Base-by-base conservation (phyloP, 2,329 filamentous ascomycete genomes). In the Colletotrichum lentis region DNA sequence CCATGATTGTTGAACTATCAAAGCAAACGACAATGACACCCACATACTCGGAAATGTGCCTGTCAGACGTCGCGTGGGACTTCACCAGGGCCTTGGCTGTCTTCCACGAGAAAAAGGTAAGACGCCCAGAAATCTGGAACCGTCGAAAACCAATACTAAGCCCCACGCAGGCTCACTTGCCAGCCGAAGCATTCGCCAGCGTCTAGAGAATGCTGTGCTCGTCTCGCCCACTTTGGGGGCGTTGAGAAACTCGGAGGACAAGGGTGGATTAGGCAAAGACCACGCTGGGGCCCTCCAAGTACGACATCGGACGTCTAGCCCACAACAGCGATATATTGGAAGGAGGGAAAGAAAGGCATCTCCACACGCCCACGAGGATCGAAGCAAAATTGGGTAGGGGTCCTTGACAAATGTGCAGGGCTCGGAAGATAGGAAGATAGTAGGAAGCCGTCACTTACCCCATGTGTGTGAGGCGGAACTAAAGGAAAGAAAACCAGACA, bases 41-140 rank as follows among this genome's bases (percentile, higher is more conserved):
- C 11, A 84, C 91, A 67, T 97, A 91, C 76, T 91, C 94, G 1
- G 86, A 90, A 72, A 86, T 96, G 83, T 97, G 95, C 73, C 83
- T 98, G 18, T 85, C 88, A 3, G 89, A 94, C 67, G 92, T 90
- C 64, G 86, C 85, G 44, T 98, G 94, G 93, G 87, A 96, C 76
- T 88, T 94, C 56, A 86, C 91, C 44, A 86, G 87, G 71, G 95
- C 94, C 2, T 80, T 94, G 72, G 82, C 85, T 62, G 88, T 92
- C 39, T 97, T 97, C 76, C 86, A 90, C 70, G 86, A 90, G 72
- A 89, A 92, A 65, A 93, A 90, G 83, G 92, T 91, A 82, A 76
- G 83, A 73, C 35, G 50, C n/a, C 6, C 49, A 56, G 35, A 35
- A 41, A 60, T 55, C 44, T 44, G 37, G 14, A 67, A 52, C 46